phyloP scores from a whole-genome alignment of 805 yeast species.

The Lachancea cidri region DNA sequence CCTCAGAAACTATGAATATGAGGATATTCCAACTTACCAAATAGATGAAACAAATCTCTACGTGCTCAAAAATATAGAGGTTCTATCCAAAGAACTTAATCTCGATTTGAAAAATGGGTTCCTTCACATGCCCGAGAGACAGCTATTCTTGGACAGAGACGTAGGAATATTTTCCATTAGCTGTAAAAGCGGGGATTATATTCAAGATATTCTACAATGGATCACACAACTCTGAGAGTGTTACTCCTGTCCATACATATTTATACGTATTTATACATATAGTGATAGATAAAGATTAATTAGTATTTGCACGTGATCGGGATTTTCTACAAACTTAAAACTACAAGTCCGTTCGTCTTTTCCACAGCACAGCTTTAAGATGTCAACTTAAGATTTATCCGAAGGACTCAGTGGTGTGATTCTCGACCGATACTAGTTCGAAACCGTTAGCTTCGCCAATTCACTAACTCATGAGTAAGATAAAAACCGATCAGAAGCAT shows the following conservation, averaged over 20 bases:
- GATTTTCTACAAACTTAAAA: neutral
- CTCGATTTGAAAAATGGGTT: slow-evolving; percentile 17
- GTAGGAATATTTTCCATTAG: slow-evolving; percentile 19
- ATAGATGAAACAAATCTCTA: slow-evolving; percentile 14
- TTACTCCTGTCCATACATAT: no score
- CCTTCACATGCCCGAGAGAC: slow-evolving; percentile 11
- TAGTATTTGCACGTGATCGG: neutral
- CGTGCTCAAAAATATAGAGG: slow-evolving; percentile 17
- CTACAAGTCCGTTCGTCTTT: neutral
- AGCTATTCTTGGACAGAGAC: slow-evolving; percentile 17
- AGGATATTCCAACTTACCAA: slow-evolving; percentile 13
- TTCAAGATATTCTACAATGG: slow-evolving; percentile 19
- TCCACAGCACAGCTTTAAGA: neutral
- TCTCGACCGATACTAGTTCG: neutral
- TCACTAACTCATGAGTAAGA: neutral
- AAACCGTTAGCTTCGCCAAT: no score
- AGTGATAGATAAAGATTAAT: neutral
- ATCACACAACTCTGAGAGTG: slow-evolving; percentile 17
- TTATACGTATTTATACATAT: no score
- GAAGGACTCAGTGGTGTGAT: neutral
- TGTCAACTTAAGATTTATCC: neutral
- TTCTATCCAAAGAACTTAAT: slow-evolving; percentile 18
- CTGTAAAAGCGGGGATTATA: slow-evolving; percentile 19
- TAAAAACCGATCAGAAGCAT: neutral
- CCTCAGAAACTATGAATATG: slow-evolving; percentile 16